phyloP scores from a whole-genome alignment of 208 protist species.

The Acanthamoeba sp. region DNA sequence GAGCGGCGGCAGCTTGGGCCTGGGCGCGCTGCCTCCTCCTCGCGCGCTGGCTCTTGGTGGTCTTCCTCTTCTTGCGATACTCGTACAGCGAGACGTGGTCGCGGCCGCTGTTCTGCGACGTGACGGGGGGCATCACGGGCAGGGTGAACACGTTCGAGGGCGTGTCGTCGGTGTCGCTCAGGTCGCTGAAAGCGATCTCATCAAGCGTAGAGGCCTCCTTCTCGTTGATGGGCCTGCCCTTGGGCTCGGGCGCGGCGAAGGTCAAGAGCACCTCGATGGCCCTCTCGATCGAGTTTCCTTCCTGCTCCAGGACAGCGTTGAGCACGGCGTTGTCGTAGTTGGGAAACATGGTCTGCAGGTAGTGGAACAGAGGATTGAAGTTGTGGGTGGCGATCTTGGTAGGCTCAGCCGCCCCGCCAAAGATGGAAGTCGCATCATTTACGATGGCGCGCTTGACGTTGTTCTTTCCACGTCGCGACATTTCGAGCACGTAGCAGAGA shows the following conservation, averaged over 20 bases:
- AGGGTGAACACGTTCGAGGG: not conserved
- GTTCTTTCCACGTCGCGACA: constrained; percentile 6
- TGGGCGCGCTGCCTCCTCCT: constrained; percentile 16
- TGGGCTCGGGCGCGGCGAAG: not conserved
- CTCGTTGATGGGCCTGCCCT: not conserved
- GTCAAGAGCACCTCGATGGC: constrained; percentile 12
- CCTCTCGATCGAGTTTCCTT: constrained; percentile 30
- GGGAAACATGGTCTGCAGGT: constrained; percentile 45
- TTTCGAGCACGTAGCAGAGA: not conserved
- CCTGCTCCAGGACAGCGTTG: not conserved
- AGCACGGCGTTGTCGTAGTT: constrained; percentile 52
- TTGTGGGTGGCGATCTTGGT: not conserved
- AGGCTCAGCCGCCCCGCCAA: not conserved
- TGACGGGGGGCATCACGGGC: not conserved
- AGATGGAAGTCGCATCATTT: not conserved
- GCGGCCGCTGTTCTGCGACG: constrained; percentile 11
- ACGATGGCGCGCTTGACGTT: not conserved
- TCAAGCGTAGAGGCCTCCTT: not conserved
- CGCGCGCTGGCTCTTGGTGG: not conserved
- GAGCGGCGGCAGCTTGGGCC: not conserved
- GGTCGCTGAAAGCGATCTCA: not conserved
- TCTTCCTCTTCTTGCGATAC: constrained; percentile 27
- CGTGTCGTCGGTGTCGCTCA: not conserved
- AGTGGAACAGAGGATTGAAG: constrained; percentile 25
- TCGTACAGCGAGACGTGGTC: constrained; percentile 25